Base-by-base conservation (phyloP, 345 rosid genomes). In the Syzygium aromaticum region DNA sequence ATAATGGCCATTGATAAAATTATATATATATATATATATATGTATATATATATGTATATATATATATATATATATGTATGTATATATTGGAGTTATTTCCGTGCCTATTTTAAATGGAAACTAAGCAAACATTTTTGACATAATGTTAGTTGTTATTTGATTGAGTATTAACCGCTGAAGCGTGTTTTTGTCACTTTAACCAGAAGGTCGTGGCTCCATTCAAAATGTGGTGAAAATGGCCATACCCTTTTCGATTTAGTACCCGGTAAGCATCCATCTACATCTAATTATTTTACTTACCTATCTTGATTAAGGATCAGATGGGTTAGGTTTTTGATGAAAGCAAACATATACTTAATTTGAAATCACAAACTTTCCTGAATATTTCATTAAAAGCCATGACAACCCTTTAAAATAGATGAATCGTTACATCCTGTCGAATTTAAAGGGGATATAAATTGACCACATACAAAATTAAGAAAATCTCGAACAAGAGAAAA, bases 381-480 rank as follows among this genome's bases (percentile, higher is more conserved):
- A 6, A 53, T 53, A 53, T 53, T 53, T 22, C 54, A 53, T 53
- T 16, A 53, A 53, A 17, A 17, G 7, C 8, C 54, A 53, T 53
- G 54, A 16, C 54, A 53, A 53, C 19, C 7, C 21, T 53, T 53
- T 53, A 53, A 53, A 53, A 53, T 17, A 21, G 22, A 53, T 53
- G 54, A 16, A 53, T 19, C 8, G 7, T 15, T 53, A 21, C 6
- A 53, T 15, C 6, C 22, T 3, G 7, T 1, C 46, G 46, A 43
- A 43, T 43, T 43, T 43, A 43, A 43, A 43, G 46, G 46, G 46
- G 46, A 43, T 2, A 3, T 57, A 57, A 57, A 57, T 57, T 0
- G 15, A 13, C 6, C 0, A 57, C 27, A 51, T 51, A 3, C 2
- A 0, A 9, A 8, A 51, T 51, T 11, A 51, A 51, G 64, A 4